Conservation (phyloP, 768 basidiomycete genomes). For the Boletellus ananiceps region DNA sequence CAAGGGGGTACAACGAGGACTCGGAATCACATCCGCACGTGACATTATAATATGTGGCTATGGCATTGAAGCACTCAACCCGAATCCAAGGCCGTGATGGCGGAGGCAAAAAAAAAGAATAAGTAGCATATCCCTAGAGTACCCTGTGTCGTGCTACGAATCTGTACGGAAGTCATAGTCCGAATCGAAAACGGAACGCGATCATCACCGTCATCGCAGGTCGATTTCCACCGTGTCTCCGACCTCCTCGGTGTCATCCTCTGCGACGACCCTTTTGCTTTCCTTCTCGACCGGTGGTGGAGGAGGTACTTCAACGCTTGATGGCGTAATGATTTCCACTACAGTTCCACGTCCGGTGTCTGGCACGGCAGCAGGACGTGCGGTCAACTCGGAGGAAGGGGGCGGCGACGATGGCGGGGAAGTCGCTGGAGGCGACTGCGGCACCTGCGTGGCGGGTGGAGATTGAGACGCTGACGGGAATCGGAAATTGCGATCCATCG, state of each 20-base stretch:
- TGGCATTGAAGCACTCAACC: background rate
- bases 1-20: background rate
- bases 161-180: background rate
- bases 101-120: background rate
- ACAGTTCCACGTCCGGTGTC: slow-evolving; percentile 9
- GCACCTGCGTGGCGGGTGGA: slow-evolving; percentile 2
- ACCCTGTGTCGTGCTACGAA: background rate
- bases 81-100: too few relatives aligned
- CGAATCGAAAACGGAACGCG: background rate
- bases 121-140: slow-evolving; percentile 7
- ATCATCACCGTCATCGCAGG: slow-evolving; percentile 29
- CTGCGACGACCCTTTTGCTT: slow-evolving; percentile 37
- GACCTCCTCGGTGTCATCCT: slow-evolving; percentile 63
- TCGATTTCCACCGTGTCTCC: slow-evolving; percentile 76
- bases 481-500: slow-evolving; percentile 74
- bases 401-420: slow-evolving; percentile 28
- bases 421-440: slow-evolving; percentile 20
- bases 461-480: slow-evolving; percentile 46
- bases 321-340: slow-evolving; percentile 46
- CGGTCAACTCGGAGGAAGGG: slow-evolving; percentile 20
- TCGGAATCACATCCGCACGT: slow-evolving; percentile 11
- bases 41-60: slow-evolving; percentile 11
- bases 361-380: background rate
- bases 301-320: slow-evolving; percentile 71
- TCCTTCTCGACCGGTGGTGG: slow-evolving; percentile 80